phyloP scores from a whole-genome alignment of 1,139 yeast species.

The Zygoascus hellenicus region DNA sequence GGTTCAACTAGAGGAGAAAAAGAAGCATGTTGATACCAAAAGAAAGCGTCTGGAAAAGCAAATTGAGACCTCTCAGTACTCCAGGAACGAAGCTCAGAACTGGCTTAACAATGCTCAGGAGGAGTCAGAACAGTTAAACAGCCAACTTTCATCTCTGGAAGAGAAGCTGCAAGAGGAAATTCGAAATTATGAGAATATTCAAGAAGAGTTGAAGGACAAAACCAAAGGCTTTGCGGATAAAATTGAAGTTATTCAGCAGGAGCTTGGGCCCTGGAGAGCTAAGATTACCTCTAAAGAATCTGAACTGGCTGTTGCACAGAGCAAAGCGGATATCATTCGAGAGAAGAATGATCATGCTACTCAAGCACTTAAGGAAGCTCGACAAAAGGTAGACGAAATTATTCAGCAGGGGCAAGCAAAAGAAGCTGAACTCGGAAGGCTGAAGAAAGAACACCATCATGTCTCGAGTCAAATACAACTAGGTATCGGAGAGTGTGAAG shows the following conservation, averaged over 20 bases:
- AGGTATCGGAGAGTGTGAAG: slow-evolving; percentile 54
- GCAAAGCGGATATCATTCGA: slow-evolving; percentile 57
- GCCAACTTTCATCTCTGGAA: slow-evolving; percentile 43
- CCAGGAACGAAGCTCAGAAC: slow-evolving; percentile 40
- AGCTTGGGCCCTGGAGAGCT: slow-evolving; percentile 80
- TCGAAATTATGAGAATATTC: slow-evolving; percentile 52
- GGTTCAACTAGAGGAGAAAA: slow-evolving; percentile 69
- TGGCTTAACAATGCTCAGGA: slow-evolving; percentile 45
- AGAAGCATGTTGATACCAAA: slow-evolving; percentile 55
- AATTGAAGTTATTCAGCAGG: slow-evolving; percentile 56
- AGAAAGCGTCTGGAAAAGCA: slow-evolving; percentile 56
- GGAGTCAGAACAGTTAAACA: slow-evolving; percentile 35
- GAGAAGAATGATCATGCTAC: slow-evolving; percentile 44
- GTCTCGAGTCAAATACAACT: slow-evolving; percentile 48
- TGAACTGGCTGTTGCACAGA: slow-evolving; percentile 56
- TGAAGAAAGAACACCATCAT: slow-evolving; percentile 43
- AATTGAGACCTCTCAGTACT: slow-evolving; percentile 35
- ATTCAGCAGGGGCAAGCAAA: slow-evolving; percentile 50
- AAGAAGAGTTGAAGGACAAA: slow-evolving; percentile 63
- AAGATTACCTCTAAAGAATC: slow-evolving; percentile 61
- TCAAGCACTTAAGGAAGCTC: slow-evolving; percentile 44
- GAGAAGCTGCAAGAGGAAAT: slow-evolving; percentile 49
- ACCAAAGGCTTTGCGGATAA: slow-evolving; percentile 60
- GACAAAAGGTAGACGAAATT: slow-evolving; percentile 44
- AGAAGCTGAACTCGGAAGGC: slow-evolving; percentile 40